These are phyloP conservation scores for Calonectria pseudoturangicola DNA, from an alignment of 2,329 filamentous ascomycete species.

Conservation along the genomic window DNA sequence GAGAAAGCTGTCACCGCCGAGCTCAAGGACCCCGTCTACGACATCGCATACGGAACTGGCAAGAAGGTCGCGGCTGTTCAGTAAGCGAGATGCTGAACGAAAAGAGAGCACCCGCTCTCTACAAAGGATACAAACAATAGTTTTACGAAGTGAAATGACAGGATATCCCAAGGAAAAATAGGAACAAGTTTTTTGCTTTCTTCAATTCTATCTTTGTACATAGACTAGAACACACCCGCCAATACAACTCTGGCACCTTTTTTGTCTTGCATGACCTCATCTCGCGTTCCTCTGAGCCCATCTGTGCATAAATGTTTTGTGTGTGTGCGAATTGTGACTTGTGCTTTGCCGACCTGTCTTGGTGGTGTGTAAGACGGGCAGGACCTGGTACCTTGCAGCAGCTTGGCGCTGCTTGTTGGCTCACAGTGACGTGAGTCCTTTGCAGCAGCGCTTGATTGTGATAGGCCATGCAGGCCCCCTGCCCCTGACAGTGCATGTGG, in stretches of 20 bases:
- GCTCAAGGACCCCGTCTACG: constrained; percentile 65
- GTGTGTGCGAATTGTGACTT: not conserved
- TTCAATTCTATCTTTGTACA: constrained; percentile 48
- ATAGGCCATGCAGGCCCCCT: not conserved
- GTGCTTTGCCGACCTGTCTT: not conserved
- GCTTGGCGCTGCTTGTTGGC: not conserved
- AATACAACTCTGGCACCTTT: constrained; percentile 23
- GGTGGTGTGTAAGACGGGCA: constrained; percentile 2
- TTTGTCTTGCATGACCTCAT: constrained; percentile 14
- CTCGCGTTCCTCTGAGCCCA: not conserved
- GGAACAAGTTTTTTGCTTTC: constrained; percentile 42
- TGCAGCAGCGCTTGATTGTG: not conserved
- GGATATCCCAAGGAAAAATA: constrained; percentile 47
- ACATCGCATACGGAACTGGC: constrained; percentile 72
- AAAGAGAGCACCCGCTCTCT: constrained; percentile 20
- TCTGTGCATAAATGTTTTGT: not conserved
- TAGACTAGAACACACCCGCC: constrained; percentile 30
- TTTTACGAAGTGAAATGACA: constrained; percentile 47
- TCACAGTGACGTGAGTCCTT: constrained; percentile 13
- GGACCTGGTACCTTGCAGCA: constrained; percentile 28
- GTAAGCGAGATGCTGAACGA: constrained; percentile 30
- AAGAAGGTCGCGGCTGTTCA: constrained; percentile 53
- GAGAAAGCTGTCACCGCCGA: constrained; percentile 52
- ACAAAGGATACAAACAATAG: constrained; percentile 39
- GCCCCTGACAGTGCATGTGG: not conserved